A percentile compares a stretch with the other conserved stretches of the same genome.
Evolutionary conservation across 495 filamentous ascomycete species (phyloP).

Genomic region (Rostrohypoxylon terebratum): DNA sequence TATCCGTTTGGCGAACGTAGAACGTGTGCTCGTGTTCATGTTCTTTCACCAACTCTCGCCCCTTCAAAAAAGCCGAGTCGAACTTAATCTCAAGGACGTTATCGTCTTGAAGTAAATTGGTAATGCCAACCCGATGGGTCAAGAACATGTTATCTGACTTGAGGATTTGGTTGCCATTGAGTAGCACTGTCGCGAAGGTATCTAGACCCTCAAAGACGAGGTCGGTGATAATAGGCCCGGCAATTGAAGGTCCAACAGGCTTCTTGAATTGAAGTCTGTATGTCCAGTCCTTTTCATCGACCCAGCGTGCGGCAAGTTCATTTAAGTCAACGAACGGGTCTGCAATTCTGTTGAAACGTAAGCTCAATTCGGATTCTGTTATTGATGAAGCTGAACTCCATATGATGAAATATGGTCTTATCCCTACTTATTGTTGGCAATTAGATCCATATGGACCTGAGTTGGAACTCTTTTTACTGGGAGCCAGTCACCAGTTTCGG

Average conservation of each 20-base stretch:
- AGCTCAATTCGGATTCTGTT: too few species aligned
- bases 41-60: slow-evolving; percentile 54
- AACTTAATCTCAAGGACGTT: slow-evolving; percentile 59
- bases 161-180: slow-evolving; percentile 67
- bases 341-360: slow-evolving; percentile 56
- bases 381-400: neutral
- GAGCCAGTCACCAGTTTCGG: slow-evolving; percentile 40
- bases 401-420: neutral
- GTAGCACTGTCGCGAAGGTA: slow-evolving; percentile 70
- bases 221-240: slow-evolving; percentile 52
- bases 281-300: slow-evolving; percentile 75
- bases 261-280: slow-evolving; percentile 56
- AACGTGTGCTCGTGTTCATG: slow-evolving; percentile 60
- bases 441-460: slow-evolving; percentile 47
- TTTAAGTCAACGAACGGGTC: slow-evolving; percentile 77
- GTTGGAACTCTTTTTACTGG: slow-evolving; percentile 44
- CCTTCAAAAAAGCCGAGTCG: slow-evolving; percentile 55
- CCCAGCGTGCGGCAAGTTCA: slow-evolving; percentile 74
- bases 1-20: slow-evolving; percentile 61
- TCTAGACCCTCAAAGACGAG: slow-evolving; percentile 74
- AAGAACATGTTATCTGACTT: slow-evolving; percentile 74
- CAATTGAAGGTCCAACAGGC: slow-evolving; percentile 63
- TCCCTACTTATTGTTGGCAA: slow-evolving; percentile 45
- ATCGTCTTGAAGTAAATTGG: slow-evolving; percentile 38
- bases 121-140: slow-evolving; percentile 62